These are phyloP conservation scores for Cephaloascus albidus DNA, from an alignment of 805 yeast species.

Conservation along the genomic window DNA sequence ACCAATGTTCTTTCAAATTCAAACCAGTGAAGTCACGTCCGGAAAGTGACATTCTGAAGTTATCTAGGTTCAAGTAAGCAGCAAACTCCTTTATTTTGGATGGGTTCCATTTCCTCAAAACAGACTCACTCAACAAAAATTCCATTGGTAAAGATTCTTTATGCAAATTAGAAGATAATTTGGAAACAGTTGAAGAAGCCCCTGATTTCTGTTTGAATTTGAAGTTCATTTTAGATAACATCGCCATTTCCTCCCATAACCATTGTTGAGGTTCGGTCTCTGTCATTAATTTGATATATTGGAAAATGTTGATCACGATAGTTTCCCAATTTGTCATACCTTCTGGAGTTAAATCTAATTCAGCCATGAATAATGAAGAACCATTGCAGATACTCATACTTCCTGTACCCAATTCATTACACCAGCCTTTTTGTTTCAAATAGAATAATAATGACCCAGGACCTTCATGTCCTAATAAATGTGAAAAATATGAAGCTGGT, in stretches of 20 bases:
- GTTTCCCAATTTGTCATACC: constrained; percentile 61
- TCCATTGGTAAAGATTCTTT: constrained; percentile 54
- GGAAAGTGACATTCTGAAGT: constrained; percentile 53
- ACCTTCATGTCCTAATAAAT: constrained; percentile 88
- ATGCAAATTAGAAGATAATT: constrained; percentile 53
- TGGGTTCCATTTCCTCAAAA: constrained; percentile 53
- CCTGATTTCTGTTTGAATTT: constrained; percentile 72
- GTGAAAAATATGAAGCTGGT: constrained; percentile 68
- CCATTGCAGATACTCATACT: constrained; percentile 57
- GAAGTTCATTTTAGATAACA: constrained; percentile 60
- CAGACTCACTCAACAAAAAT: constrained; percentile 44
- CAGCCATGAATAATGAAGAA: constrained; percentile 56
- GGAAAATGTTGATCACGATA: constrained; percentile 53
- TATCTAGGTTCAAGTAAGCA: constrained; percentile 41
- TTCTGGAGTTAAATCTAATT: constrained; percentile 63
- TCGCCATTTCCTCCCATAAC: constrained; percentile 70
- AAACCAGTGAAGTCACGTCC: constrained; percentile 36
- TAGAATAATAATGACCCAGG: constrained; percentile 70
- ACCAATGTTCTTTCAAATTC: constrained; percentile 66
- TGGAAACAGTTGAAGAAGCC: constrained; percentile 66
- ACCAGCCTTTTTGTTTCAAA: constrained; percentile 71
- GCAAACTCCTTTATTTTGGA: constrained; percentile 40
- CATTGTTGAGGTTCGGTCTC: constrained; percentile 60
- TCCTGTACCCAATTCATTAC: constrained; percentile 71
- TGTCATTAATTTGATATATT: constrained; percentile 59